Base-by-base conservation (phyloP, 2,329 filamentous ascomycete species). In the Epichloe uncinata region DNA sequence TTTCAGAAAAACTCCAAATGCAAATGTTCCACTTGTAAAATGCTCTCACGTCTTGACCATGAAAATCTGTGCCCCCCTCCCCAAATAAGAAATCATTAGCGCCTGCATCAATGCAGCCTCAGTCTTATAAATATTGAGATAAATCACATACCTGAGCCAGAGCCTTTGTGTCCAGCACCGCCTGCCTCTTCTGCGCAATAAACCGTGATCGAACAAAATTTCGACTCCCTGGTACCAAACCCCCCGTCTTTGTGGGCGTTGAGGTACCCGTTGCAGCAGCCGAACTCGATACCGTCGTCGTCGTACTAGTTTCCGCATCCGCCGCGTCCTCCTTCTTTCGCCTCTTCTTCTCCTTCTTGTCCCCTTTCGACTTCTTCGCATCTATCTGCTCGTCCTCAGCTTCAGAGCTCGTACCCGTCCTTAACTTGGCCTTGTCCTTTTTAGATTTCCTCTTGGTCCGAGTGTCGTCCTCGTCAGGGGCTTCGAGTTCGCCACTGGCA, bases 161-260 rank as follows among this genome's bases (percentile, higher is more conserved):
- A 13, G 89, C 87, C 61, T 84, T 81, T 45, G 82, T 77, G 65
- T 96, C 86, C 70, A 88, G 77, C 52, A 89, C 78, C 2, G 90
- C 89, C 70, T 84, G 79, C 59, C 81, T 82, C 73, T 97, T 97
- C 59, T 93, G 87, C 50, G 84, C 84, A 60, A 97, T 95, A 66
- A 90, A 87, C 53, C 87, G 77, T 57, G 86, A 81, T 55, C 91
- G 75, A 44, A 90, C 80, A 49, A 85, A 78, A 63, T 90, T 86
- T 55, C 88, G 78, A 45, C 76, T 80, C 8, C 66, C 68, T 53
- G 73, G 72, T 33, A 69, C 74, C 30, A 71, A 71, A 43, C 67
- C 70, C 48, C 68, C 69, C 45, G 71, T 69, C 22, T 66, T 66
- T 1, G 62, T 63, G 6, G 69, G 66, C 18, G 64, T 67, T 22